Base-by-base conservation (phyloP, 2,329 filamentous ascomycete species). In the Aspergillus ustus region DNA sequence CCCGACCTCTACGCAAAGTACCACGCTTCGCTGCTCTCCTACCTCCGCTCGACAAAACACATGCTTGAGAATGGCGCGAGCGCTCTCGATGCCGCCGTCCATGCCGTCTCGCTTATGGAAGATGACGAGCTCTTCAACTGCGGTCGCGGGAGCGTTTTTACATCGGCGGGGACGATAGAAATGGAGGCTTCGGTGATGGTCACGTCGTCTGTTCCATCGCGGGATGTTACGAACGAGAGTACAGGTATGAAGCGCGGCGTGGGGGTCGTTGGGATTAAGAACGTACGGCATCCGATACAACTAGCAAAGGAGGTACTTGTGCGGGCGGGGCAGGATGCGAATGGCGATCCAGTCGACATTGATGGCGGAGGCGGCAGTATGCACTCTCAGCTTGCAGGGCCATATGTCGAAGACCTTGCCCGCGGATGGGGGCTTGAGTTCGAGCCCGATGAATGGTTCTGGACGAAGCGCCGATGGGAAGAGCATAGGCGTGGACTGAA, bases 161-260 rank as follows among this genome's bases (percentile, higher is more conserved):
- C 92, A 0, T 87, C 89, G 54, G 88, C 90, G 66, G 93, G 93
- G 19, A 85, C 88, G 64, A 93, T 93, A 74, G 91, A 97, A 79
- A 87, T 96, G 63, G 93, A 97, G 78, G 91, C 91, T 1, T 91
- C 88, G 8, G 86, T 96, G 55, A 96, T 96, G 92, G 90, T 96
- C 0, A 91, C 89, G 2, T 75, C 73, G 1, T 60, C 77, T 1
- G 7, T 43, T 37, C 56, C 45, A 9, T 43, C 17, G 9, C 19
- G 48, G 15, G 20, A 17, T 4, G 31, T 17, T 22, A 20, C 17
- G 17, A 31, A 58, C 7, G 50, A 57, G 1, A 63, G 66, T 2
- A 60, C 89, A 0, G 81, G 82, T 60, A 84, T 87, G 45, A 97
- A 96, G 81, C 86, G 91, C 40, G 92, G 88, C 17, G 90, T 91